Base-by-base conservation (phyloP, 2,329 filamentous ascomycete species). In the Colletotrichum neosansevieriae region DNA sequence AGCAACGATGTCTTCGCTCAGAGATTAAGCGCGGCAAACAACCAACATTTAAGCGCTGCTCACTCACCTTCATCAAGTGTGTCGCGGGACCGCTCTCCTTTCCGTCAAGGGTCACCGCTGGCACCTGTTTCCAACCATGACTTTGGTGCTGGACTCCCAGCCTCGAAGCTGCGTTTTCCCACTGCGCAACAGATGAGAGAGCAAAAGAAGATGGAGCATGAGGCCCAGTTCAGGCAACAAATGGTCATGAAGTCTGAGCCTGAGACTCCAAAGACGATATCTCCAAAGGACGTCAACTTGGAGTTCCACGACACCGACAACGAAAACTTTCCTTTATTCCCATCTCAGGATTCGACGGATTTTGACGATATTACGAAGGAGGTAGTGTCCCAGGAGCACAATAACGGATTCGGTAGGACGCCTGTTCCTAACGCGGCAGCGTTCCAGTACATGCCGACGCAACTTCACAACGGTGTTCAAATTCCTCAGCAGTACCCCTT, bases 211-310 rank as follows among this genome's bases (percentile, higher is more conserved):
- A 84, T 86, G 6, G 85, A 88, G 73, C 86, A 87, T 47, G 89
- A 90, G 67, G 85, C 85, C 0, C 80, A 81, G 59, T 76, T 80
- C 10, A 81, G 80, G 47, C 79, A 83, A 19, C 81, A 84, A 40
- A 74, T 84, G 70, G 71, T 77, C 64, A 75, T 80, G 71, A 73
- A 75, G 72, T 72, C 80, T 32, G 79, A 85, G 51, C 81, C 83
- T 1, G 78, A 84, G 6, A 86, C 85, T 0, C 85, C 91, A n/a
- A 93, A 93, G 79, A 97, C 95, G 0, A 97, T 99, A 53, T 98
- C 95, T 1, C 96, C 95, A 24, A 97, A 97, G 80, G 95, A 98
- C 75, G 93, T 94, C 1, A 81, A 97, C 68, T 81, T 98, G 57
- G 94, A 98, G 69, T 97, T 94, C 76, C 88, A 91, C 70, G 93